Evolutionary conservation across 2,329 filamentous ascomycete genomes (phyloP), one percentile per base, ranked within the genome.

Genomic region (Xylaria sp.): DNA sequence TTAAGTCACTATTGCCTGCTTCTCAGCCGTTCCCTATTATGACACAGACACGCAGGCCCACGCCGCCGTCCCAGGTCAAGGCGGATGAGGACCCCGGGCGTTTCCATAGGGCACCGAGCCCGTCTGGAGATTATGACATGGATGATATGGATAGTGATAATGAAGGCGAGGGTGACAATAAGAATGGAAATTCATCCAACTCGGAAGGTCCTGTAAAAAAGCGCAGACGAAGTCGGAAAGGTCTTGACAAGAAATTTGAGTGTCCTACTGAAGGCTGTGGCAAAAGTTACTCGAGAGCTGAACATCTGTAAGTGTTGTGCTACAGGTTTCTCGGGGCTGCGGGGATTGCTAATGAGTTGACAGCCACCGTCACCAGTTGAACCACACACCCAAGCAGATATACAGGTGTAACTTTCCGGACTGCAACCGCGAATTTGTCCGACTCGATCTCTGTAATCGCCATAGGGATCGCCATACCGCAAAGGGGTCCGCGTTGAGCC

Each of bases 261-360:
- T 99, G 95, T 74, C 89, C 90, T 4, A 87, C 92, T 62, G 88
- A 91, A 67, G 92, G 90, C 38, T 99, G 95, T 72, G 93, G 92
- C 40, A 99, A 97, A 82, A 96, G 90, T 74, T 99, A 99, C 76
- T 97, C 94, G 25, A 87, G 95, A 74, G 94, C 95, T 8, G 95
- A 98, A 78, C 95, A 99, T 80, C 81, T 99, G 80, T 97, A 86
- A 83, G 70, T 58, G 48, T 23, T 46, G n/a, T 17, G 44, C n/a
- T 4, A 13, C 37, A 13, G 35, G 9, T 31, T 15, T 41, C n/a
- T 41, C 17, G 35, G 17, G 19, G 27, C 29, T 13, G 44, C 31
- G 44, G 13, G 11, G 44, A 15, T 44, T 65, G 58, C 72, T 76
- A 62, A 78, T 63, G 35, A 56, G 19, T 29, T 8, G 40, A 19